phyloP scores from a whole-genome alignment of 2,329 filamentous ascomycete genomes.

The Diplodia corticola region DNA sequence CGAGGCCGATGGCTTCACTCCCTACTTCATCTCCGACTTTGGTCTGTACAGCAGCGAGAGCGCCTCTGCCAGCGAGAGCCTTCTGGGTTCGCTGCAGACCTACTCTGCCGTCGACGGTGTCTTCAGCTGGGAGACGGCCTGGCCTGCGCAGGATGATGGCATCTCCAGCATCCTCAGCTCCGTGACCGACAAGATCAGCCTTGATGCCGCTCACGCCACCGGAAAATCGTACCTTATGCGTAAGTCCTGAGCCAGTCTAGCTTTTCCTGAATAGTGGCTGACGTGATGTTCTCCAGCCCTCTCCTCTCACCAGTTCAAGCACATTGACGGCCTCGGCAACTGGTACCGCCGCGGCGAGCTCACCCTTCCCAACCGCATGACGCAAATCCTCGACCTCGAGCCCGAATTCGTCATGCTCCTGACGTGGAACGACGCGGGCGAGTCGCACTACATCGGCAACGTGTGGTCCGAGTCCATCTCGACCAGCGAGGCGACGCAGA shows the following conservation, averaged over 20 bases:
- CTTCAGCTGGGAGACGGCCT: conserved; percentile 42
- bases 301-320: conserved; percentile 44
- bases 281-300: conserved; percentile 9
- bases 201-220: conserved; percentile 31
- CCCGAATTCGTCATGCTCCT: conserved; percentile 44
- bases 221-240: conserved; percentile 44
- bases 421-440: conserved; percentile 46
- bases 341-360: conserved; percentile 42
- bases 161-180: conserved; percentile 30
- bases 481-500: conserved; percentile 27
- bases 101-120: conserved; percentile 36
- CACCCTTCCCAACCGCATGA: conserved; percentile 37
- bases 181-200: conserved; percentile 33
- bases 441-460: conserved; percentile 45
- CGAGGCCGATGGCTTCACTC: conserved; percentile 30
- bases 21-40: conserved; percentile 38
- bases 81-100: conserved; percentile 26
- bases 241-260: not conserved
- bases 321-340: conserved; percentile 33
- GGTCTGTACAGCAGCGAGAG: conserved; percentile 26
- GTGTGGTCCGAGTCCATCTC: conserved; percentile 38
- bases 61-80: conserved; percentile 26
- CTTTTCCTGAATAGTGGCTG: conserved; percentile 9
- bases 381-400: conserved; percentile 34
- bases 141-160: conserved; percentile 30